Base-by-base conservation (phyloP, 2,329 filamentous ascomycete genomes). In the Rhynchosporium secalis region DNA sequence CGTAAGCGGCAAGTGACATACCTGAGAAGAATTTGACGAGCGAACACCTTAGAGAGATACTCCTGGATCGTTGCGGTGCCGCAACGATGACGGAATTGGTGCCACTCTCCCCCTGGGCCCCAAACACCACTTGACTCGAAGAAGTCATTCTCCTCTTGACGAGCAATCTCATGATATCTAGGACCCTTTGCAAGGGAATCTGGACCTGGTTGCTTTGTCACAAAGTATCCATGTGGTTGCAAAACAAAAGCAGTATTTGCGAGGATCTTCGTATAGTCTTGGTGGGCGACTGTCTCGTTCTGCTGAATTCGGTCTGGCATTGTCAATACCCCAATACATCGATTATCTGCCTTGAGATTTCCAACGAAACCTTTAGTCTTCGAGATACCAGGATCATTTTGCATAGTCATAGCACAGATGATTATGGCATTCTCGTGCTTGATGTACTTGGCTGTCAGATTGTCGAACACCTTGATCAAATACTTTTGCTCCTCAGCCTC, bases 261-360 rank as follows among this genome's bases (percentile, higher is more conserved):
- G 4, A 96, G 79, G 60, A 92, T 87, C 0, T 81, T 77, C 0
- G 84, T 72, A 82, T 89, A 91, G 61, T 87, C 85, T 0, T 79
- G 76, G 0, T 84, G 77, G 0, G 76, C 76, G 1, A 81, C 72
- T 0, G 85, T 82, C 0, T 92, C 76, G 0, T 20, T 20, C 20
- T 89, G 81, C n/a, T 56, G 52, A 12, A 56, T n/a, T 20, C 52
- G 20, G 65, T 96, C 93, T 0, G 92, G 92, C 70, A 96, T 96
- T 0, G 92, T 96, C 15, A 96, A 80, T 0, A 96, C 89, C 0
- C 91, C 91, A 58, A 90, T 80, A 0, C 87, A 90, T 1, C 88
- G 80, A 3, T 78, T 65, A 2, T 82, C 78, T 0, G 88, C 88
- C 1, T 78, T 78, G 1, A 84, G 76, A 47, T 81, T 74, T 36